Evolutionary conservation across 1,139 yeast genomes (phyloP).

Genomic region (Kodamaea ohmeri): DNA sequence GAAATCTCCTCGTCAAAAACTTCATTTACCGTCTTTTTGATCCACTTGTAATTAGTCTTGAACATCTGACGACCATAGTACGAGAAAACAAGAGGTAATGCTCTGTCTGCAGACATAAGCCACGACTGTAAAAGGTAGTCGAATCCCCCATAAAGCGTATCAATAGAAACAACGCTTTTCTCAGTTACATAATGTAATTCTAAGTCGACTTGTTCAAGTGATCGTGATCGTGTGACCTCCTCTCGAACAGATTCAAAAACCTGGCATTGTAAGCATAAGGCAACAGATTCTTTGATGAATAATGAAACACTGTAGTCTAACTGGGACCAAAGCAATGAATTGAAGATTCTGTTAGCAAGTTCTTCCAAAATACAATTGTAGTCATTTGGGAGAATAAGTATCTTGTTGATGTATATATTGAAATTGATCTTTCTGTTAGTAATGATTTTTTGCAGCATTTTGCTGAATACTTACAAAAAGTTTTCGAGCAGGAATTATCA

Average conservation of each 20-base stretch:
- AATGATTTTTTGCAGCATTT: slow-evolving; percentile 5
- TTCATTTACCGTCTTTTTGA: slow-evolving; percentile 13
- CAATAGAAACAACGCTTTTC: neutral
- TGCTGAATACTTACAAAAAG: slow-evolving; percentile 15
- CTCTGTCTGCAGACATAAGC: slow-evolving; percentile 28
- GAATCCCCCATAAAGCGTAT: slow-evolving; percentile 16
- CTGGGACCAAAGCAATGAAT: slow-evolving; percentile 19
- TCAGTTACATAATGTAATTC: slow-evolving; percentile 1
- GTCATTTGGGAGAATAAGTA: slow-evolving; percentile 10
- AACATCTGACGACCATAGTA: slow-evolving; percentile 31
- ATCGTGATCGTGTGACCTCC: slow-evolving; percentile 2
- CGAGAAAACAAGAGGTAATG: slow-evolving; percentile 39
- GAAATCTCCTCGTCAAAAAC: slow-evolving; percentile 12
- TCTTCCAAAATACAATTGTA: slow-evolving; percentile 17
- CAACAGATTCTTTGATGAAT: slow-evolving; percentile 12
- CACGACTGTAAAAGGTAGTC: slow-evolving; percentile 32
- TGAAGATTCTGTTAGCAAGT: slow-evolving; percentile 11
- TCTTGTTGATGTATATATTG: slow-evolving; percentile 18
- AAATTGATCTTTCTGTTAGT: slow-evolving; percentile 14
- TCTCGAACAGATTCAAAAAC: slow-evolving; percentile 19
- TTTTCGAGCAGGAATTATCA: slow-evolving; percentile 13
- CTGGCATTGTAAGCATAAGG: slow-evolving; percentile 21
- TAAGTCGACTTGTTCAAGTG: neutral
- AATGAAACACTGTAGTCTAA: slow-evolving; percentile 18
- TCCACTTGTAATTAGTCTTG: slow-evolving; percentile 23